Conservation (phyloP, 2,329 filamentous ascomycete genomes). For the Dactylellina drechsleri region DNA sequence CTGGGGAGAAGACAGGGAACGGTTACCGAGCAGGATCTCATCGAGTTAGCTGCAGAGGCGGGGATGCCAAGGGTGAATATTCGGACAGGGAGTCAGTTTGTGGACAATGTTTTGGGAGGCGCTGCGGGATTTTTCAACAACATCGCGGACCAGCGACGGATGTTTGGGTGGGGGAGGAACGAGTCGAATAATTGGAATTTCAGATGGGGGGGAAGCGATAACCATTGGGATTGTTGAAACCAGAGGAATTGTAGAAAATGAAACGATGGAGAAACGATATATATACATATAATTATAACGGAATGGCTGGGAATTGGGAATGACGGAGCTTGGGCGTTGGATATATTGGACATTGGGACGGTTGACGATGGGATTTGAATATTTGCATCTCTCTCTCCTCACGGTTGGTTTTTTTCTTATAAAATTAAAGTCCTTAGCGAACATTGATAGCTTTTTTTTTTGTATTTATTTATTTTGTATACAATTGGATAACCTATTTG, state of each 20-base stretch:
- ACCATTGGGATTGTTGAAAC: slow-evolving; percentile 34
- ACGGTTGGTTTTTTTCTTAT: neutral
- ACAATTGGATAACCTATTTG: neutral
- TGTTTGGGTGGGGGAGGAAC: slow-evolving; percentile 37
- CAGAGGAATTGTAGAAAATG: neutral
- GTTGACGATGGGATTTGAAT: slow-evolving; percentile 7
- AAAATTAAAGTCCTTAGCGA: neutral
- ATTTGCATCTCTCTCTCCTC: slow-evolving; percentile 9
- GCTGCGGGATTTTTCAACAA: slow-evolving; percentile 32
- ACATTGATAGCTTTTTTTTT: neutral
- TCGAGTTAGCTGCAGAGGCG: slow-evolving; percentile 63
- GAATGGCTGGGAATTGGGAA: slow-evolving; percentile 7
- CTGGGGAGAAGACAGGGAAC: slow-evolving; percentile 68
- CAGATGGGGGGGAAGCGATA: slow-evolving; percentile 36
- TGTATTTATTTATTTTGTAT: slow-evolving; percentile 13
- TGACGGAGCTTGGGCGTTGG: slow-evolving; percentile 37
- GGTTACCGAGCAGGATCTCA: slow-evolving; percentile 70
- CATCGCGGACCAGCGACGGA: slow-evolving; percentile 42
- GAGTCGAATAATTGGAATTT: slow-evolving; percentile 34
- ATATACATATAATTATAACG: slow-evolving; percentile 12
- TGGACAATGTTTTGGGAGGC: slow-evolving; percentile 32
- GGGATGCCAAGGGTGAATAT: slow-evolving; percentile 60
- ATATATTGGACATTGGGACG: slow-evolving; percentile 14
- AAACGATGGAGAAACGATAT: neutral
- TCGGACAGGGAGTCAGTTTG: slow-evolving; percentile 29